Conservation (phyloP, 2,329 filamentous ascomycete genomes). For the Beauveria medogensis region DNA sequence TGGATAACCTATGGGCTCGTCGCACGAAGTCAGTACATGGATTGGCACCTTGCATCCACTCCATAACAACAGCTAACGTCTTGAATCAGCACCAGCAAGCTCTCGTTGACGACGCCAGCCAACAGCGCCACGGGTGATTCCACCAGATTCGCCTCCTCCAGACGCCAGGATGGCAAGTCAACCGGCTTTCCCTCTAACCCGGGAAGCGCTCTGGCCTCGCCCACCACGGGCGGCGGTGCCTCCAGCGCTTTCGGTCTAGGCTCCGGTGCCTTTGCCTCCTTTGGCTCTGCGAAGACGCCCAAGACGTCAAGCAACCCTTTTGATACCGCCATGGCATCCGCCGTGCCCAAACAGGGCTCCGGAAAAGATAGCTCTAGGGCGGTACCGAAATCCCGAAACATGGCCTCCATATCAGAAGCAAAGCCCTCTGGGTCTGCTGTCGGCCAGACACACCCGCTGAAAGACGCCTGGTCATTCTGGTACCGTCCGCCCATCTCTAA, state of each 20-base stretch:
- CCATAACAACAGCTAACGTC: constrained; percentile 16
- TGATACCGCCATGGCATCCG: constrained; percentile 58
- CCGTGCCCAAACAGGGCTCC: constrained; percentile 23
- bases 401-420: constrained; percentile 40
- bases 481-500: constrained; percentile 95
- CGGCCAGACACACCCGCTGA: constrained; percentile 49
- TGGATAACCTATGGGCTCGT: constrained; percentile 69
- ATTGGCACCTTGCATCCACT: background rate
- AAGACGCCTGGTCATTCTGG: constrained; percentile 92
- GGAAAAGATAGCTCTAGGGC: constrained; percentile 25
- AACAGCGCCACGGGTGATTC: constrained; percentile 46
- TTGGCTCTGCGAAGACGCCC: constrained; percentile 73
- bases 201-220: constrained; percentile 62
- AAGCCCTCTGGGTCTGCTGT: constrained; percentile 27
- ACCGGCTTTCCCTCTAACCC: constrained; percentile 74
- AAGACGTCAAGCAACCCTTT: constrained; percentile 77
- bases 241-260: constrained; percentile 90
- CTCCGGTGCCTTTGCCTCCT: constrained; percentile 90
- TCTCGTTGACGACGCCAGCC: constrained; percentile 74
- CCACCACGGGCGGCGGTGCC: constrained; percentile 54
- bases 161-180: constrained; percentile 68
- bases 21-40: constrained; percentile 63
- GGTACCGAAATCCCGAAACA: constrained; percentile 23
- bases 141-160: constrained; percentile 56
- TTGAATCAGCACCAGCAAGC: constrained; percentile 67